These are phyloP conservation scores for Dovyalis caffra DNA, from an alignment of 345 rosid genomes.

Conservation along the genomic window DNA sequence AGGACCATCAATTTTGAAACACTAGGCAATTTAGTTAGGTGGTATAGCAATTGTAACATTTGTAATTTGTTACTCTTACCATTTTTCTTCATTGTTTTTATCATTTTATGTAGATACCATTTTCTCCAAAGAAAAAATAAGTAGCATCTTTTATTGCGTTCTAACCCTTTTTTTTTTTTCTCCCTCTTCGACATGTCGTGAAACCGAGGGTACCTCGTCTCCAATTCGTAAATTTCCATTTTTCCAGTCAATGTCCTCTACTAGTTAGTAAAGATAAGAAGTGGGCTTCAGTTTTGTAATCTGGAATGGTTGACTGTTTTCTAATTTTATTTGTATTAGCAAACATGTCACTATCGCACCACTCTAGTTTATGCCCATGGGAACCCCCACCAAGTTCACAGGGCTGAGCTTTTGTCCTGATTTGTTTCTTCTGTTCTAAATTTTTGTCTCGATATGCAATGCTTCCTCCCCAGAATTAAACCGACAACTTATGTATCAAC, in stretches of 20 bases:
- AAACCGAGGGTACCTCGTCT: neutral
- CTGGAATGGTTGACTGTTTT: no score
- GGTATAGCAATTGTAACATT: constrained; percentile 39
- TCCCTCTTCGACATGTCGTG: neutral
- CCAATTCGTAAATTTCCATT: neutral
- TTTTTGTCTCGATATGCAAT: no score
- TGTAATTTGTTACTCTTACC: neutral
- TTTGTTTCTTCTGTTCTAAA: no score
- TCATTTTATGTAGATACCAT: constrained; percentile 7
- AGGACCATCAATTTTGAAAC: constrained; percentile 39
- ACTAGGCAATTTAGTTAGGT: constrained; percentile 16
- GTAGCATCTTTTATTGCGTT: neutral
- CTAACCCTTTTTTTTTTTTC: neutral
- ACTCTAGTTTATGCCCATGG: neutral
- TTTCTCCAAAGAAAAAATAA: constrained; percentile 16
- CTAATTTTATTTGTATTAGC: neutral
- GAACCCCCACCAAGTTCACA: neutral
- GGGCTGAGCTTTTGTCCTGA: neutral
- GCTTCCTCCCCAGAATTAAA: no score
- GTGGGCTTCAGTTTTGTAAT: no score
- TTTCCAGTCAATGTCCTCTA: neutral
- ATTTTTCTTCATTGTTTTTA: neutral
- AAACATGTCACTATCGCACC: neutral
- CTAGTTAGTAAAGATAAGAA: no score
- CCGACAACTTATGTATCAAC: no score